Base-by-base conservation (phyloP, 768 basidiomycete species). In the Termitomyces sp. region DNA sequence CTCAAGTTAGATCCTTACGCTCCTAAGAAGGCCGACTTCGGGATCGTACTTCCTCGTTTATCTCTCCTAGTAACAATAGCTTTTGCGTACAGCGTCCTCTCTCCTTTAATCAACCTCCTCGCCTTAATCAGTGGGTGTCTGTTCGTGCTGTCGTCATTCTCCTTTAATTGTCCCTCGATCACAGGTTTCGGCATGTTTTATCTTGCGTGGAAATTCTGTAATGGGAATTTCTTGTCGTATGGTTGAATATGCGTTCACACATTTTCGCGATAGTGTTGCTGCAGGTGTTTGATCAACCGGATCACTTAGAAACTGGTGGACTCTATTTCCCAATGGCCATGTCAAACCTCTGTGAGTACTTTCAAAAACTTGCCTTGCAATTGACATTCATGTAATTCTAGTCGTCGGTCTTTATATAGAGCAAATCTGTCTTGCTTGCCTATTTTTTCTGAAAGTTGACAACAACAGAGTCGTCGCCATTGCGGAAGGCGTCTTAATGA, bases 351-450 rank as follows among this genome's bases (percentile, higher is more conserved):
- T 83, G 80, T 82, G 64, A 53, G 78, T 64, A 38, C 35, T 19
- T 70, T 57, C 23, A 16, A 43, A 67, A 60, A 11, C 1, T 12
- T 25, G 17, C n/a, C 3, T 50, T 38, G 17, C 12, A n/a, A 17
- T 27, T 17, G 9, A 70, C 32, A 10, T 31, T 45, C 44, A 53
- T 7, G 6, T 47, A 10, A 4, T 45, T 17, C 64, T 27, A 85
- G 72, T 89, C 63, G 82, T 85, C 29, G 87, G 86, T 0, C 75
- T 90, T 45, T 90, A 90, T 66, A 85, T 89, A 63, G 82, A 86
- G 63, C 82, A 89, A 64, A 70, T 88, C 31, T 85, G 82, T 61
- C 71, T 89, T 17, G 76, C 80, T 6, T 85, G 82, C 17, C 74
- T 89, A 10, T 87, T 89, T 74, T 89, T 90, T 78, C 70, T 90